Evolutionary conservation across 768 basidiomycete species (phyloP).

Genomic region (Dentipellis fragilis): DNA sequence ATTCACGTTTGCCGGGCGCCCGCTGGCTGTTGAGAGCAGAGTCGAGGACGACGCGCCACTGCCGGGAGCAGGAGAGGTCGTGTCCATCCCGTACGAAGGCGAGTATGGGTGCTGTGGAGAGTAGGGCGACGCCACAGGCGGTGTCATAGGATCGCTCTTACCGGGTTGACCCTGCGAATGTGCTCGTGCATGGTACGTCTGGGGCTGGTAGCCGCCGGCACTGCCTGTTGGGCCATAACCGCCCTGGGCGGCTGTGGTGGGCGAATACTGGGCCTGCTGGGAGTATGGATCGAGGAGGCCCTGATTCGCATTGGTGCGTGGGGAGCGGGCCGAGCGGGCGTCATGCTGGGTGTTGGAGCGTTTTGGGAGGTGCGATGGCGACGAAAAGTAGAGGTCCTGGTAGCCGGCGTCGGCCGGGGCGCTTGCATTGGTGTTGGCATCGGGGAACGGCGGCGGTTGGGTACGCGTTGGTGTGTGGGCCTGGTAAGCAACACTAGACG

Average conservation of each 20-base stretch:
- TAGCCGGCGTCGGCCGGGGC: slow-evolving; percentile 29
- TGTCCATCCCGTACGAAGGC: slow-evolving; percentile 51
- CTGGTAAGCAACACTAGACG: slow-evolving; percentile 48
- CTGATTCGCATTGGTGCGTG: slow-evolving; percentile 37
- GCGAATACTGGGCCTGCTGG: slow-evolving; percentile 47
- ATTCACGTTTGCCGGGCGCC: slow-evolving; percentile 35
- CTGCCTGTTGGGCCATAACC: not conserved
- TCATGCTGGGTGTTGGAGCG: slow-evolving; percentile 47
- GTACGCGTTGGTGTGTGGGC: slow-evolving; percentile 12
- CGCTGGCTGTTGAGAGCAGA: slow-evolving; percentile 40
- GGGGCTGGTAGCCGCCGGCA: slow-evolving; percentile 33
- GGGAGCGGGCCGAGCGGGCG: slow-evolving; percentile 45
- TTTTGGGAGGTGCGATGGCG: slow-evolving; percentile 40
- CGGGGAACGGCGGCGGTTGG: slow-evolving; percentile 27
- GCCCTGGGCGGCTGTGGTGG: slow-evolving; percentile 47
- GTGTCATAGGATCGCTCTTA: slow-evolving; percentile 21
- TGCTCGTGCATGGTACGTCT: slow-evolving; percentile 31
- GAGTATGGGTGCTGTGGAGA: slow-evolving; percentile 41
- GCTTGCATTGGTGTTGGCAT: slow-evolving; percentile 13
- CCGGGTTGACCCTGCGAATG: slow-evolving; percentile 36
- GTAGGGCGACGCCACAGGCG: slow-evolving; percentile 41
- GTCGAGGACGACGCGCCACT: slow-evolving; percentile 31
- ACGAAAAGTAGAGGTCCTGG: slow-evolving; percentile 54
- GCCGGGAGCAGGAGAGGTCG: slow-evolving; percentile 49
- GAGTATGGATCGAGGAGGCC: slow-evolving; percentile 61